Evolutionary conservation across 768 basidiomycete genomes (phyloP), one percentile per base, ranked within the genome.

Genomic region (Clitopilus hobsonii): DNA sequence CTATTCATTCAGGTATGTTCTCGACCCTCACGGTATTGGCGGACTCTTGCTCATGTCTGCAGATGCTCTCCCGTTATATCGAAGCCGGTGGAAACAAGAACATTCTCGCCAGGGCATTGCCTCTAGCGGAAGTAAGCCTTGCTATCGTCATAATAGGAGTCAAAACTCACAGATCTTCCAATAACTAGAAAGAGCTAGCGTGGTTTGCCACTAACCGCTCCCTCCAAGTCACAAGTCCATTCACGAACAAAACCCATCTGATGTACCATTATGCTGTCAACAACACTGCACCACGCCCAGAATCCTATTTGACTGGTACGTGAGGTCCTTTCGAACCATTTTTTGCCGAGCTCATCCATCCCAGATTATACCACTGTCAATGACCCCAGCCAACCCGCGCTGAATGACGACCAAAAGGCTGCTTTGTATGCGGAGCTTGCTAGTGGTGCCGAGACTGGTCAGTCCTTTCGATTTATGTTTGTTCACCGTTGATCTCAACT

Each of bases 1-100:
- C 65, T 96, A 26, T 96, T 96, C 72, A 83, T 89, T 54, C 86
- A 86, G 62, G 89, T 88, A 55, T 54, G 78, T 64, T 3, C 11
- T 28, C 36, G 14, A 45, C 1, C 5, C 38, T 49, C 4, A 6
- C 5, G 20, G 3, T 28, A 26, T 38, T 38, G 7, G 49, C 14
- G 24, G n/a, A 30, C 16, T 29, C 53, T 50, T 18, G 50, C 27
- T 16, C 14, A 5, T 30, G 26, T 16, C 25, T 47, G 60, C n/a
- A 94, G 88, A 97, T 98, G 94, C 74, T 98, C 24, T 76, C 81
- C n/a, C 81, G 83, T n/a, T 97, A 98, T 65, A 80, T 96, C 49
- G 69, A 76, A 2, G 78, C 76, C 3, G 87, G 83, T 6, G 82
- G 85, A 14, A 93, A 97, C 69, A 83, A 73, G 0, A 67, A 76